Base-by-base conservation (phyloP, 257 asterid species). In the Sherardia arvensis region DNA sequence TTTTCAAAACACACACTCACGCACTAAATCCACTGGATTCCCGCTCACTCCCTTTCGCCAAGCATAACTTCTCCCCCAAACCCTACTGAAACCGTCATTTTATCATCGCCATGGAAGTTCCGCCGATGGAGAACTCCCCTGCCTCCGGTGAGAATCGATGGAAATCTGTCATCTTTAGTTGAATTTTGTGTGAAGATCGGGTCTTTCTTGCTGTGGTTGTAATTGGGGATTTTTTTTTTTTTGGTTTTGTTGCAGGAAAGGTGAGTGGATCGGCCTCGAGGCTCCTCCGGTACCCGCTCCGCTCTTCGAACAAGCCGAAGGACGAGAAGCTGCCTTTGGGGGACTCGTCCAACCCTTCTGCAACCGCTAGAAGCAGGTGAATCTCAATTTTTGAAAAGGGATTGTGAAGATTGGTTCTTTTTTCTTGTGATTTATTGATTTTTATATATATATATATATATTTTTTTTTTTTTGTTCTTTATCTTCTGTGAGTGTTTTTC, bases 241-340 rank as follows among this genome's bases (percentile, higher is more conserved):
- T 66, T 12, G 10, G 33, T 54, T 15, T 43, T 54, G 7, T 43
- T 54, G 29, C 51, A 58, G 70, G 21, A 51, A 56, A 64, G 53
- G 77, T 67, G 62, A 85, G 67, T 65, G 75, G 69, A 80, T 73
- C 90, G 28, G 38, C 95, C 7, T 45, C 97, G 22, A 82, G 72
- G 83, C 97, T 89, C 72, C 87, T 81, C 38, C 79, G 97, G 12
- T 92, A 92, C 67, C 99, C 99, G 55, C 95, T 92, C 66, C 86
- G 99, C 74, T 92, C 96, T 23, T 80, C 84, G 3, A 21, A 79
- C 7, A 83, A 76, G 68, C 7, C 77, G 54, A 85, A 78, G 81
- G 95, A 81, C 61, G 95, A 83, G 77, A 89, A 81, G 68, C 87
- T 83, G 32, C 88, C 86, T 7, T 74, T 80, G 34, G 51, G 79